A percentile compares a stretch with the other conserved stretches of the same genome.
Conservation (phyloP, 148 eudicot genomes). For the Cornus kousa region DNA sequence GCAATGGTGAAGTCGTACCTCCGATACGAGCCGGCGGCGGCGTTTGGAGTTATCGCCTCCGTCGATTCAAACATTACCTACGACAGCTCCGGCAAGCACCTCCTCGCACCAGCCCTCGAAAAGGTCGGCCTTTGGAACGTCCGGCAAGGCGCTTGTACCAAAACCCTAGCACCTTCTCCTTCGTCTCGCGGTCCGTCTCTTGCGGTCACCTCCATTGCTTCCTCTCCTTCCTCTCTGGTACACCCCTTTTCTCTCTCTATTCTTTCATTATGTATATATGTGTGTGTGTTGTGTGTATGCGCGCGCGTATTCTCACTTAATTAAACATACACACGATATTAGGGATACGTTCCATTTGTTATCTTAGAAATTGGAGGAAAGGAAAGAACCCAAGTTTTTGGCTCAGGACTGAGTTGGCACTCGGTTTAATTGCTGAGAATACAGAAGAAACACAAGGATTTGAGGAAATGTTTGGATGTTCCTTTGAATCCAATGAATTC, state of each 20-base stretch:
- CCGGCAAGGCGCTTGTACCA: conserved; percentile 65
- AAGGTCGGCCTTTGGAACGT: conserved; percentile 86
- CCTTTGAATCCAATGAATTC: too few species aligned
- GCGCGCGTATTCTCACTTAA: too few species aligned
- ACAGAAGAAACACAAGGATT: too few species aligned
- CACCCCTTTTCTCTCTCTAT: not conserved
- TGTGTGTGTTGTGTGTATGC: too few species aligned
- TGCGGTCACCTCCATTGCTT: conserved; percentile 72
- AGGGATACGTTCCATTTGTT: too few species aligned
- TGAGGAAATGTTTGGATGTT: too few species aligned
- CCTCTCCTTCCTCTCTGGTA: conserved; percentile 65
- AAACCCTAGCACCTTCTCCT: conserved; percentile 56
- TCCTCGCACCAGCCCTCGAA: conserved; percentile 78
- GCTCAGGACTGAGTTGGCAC: too few species aligned
- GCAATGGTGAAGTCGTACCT: conserved; percentile 88
- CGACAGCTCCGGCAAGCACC: conserved; percentile 72
- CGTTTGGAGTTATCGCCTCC: conserved; percentile 86
- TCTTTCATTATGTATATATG: not conserved
- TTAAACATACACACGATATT: too few species aligned
- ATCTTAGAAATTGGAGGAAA: not conserved
- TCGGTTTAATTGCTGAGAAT: too few species aligned
- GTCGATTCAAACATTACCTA: conserved; percentile 67
- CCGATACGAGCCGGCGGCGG: conserved; percentile 68
- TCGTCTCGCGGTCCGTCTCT: conserved; percentile 60
- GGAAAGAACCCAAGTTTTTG: not conserved